Conservation (phyloP, 768 basidiomycete genomes). For the Wakefieldia striispora region DNA sequence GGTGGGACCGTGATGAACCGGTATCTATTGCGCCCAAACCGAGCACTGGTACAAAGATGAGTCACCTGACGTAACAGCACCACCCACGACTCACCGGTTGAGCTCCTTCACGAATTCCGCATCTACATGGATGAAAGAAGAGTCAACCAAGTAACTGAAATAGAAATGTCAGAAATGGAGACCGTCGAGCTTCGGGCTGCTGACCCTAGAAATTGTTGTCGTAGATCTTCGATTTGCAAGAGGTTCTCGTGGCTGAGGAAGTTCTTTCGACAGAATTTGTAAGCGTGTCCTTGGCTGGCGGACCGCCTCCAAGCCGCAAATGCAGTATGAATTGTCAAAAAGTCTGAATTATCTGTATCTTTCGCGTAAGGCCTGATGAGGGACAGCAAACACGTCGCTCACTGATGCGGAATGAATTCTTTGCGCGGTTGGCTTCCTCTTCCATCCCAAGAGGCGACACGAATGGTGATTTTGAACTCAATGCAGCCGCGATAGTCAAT, state of each 20-base stretch:
- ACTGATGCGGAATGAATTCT: conserved; percentile 76
- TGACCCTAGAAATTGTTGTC: conserved; percentile 83
- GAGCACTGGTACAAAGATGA: conserved; percentile 47
- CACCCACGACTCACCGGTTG: conserved; percentile 44
- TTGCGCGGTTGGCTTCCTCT: conserved; percentile 82
- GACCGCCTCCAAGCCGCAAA: conserved; percentile 84
- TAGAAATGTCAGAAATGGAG: conserved; percentile 2
- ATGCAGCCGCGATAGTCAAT: conserved; percentile 90
- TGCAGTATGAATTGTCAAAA: conserved; percentile 88
- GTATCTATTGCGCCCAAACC: conserved; percentile 70
- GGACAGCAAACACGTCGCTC: conserved; percentile 20
- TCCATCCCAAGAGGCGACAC: conserved; percentile 86
- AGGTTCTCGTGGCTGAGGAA: conserved; percentile 91
- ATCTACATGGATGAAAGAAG: conserved; percentile 75
- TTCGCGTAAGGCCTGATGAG: background rate
- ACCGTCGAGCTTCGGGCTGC: conserved; percentile 7
- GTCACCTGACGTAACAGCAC: background rate
- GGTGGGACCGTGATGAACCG: conserved; percentile 76
- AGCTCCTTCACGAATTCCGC: conserved; percentile 65
- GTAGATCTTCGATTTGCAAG: conserved; percentile 93
- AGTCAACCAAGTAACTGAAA: conserved; percentile 81
- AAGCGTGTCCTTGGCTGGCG: conserved; percentile 55
- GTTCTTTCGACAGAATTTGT: conserved; percentile 77
- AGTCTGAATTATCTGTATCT: conserved; percentile 83
- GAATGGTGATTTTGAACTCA: conserved; percentile 94